Percentiles rank a stretch among this genome's conserved stretches.
phyloP scores from a whole-genome alignment of 139 green algal genomes.

The Chlamydomonas sp. region DNA sequence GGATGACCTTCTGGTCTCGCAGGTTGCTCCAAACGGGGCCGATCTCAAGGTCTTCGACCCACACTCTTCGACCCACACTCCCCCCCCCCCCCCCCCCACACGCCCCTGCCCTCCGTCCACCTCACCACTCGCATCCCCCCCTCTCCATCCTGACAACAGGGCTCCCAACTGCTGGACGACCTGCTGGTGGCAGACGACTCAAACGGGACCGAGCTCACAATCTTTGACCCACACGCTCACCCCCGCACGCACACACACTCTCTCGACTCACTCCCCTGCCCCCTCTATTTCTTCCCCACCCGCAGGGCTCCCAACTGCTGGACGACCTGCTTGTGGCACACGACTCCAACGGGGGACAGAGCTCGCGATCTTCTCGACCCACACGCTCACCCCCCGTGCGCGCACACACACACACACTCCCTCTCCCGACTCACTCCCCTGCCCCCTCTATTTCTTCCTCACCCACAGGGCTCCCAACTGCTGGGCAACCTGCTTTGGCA shows the following conservation, averaged over 20 bases:
- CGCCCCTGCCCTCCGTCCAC: too few relatives aligned
- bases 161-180: too few relatives aligned
- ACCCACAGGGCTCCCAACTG: slow-evolving; percentile 59
- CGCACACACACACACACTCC: too few relatives aligned
- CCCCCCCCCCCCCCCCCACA: too few relatives aligned
- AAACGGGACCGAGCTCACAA: slow-evolving; percentile 61
- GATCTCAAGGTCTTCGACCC: slow-evolving; percentile 70
- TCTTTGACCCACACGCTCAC: slow-evolving; percentile 79
- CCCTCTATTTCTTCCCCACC: not conserved
- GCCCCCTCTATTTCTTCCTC: too few relatives aligned
- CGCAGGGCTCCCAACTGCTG: slow-evolving; percentile 62
- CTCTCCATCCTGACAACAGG: too few relatives aligned
- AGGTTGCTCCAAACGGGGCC: slow-evolving; percentile 56
- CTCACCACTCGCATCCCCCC: too few relatives aligned
- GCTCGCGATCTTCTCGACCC: slow-evolving; percentile 63
- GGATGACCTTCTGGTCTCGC: slow-evolving; percentile 67
- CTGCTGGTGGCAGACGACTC: slow-evolving; percentile 63
- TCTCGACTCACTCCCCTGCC: slow-evolving; percentile 1
- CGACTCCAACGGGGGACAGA: slow-evolving; percentile 59
- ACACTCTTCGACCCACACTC: too few relatives aligned
- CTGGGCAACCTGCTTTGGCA: slow-evolving; percentile 74
- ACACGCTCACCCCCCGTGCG: too few relatives aligned
- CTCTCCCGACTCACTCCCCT: too few relatives aligned
- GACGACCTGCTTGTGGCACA: slow-evolving; percentile 74
- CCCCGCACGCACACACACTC: too few relatives aligned